Conservation (phyloP, 2,329 filamentous ascomycete species). For the Claviceps sp. region DNA sequence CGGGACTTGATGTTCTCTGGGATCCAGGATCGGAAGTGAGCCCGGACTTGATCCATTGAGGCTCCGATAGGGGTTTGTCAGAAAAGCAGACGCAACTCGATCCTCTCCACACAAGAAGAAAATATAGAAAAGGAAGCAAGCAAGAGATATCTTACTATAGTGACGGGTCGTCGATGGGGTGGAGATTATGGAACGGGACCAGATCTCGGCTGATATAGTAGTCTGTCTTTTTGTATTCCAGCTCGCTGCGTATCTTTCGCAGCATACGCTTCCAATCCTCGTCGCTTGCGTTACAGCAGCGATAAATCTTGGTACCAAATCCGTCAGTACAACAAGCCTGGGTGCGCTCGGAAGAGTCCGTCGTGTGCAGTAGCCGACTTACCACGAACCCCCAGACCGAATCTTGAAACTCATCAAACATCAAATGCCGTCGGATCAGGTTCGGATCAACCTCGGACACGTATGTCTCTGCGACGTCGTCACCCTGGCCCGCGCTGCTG, state of each 20-base stretch:
- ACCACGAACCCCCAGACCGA: slow-evolving; percentile 1
- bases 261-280: background rate
- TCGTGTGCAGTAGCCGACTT: background rate
- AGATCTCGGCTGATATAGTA: background rate
- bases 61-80: background rate
- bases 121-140: background rate
- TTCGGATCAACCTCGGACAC: background rate
- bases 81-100: background rate
- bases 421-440: background rate
- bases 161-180: background rate
- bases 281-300: background rate
- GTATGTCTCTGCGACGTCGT: background rate
- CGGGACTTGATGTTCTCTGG: background rate
- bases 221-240: background rate
- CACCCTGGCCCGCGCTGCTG: background rate
- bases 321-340: background rate
- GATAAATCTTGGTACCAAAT: background rate
- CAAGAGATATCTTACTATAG: background rate
- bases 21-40: slow-evolving; percentile 3
- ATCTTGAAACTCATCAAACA: background rate
- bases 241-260: background rate
- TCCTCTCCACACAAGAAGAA: too few relatives aligned
- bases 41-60: background rate
- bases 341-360: background rate
- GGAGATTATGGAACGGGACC: background rate